Evolutionary conservation across 345 rosid genomes (phyloP), one percentile per base, ranked within the genome.

Genomic region (Cardiospermum halicacabum): DNA sequence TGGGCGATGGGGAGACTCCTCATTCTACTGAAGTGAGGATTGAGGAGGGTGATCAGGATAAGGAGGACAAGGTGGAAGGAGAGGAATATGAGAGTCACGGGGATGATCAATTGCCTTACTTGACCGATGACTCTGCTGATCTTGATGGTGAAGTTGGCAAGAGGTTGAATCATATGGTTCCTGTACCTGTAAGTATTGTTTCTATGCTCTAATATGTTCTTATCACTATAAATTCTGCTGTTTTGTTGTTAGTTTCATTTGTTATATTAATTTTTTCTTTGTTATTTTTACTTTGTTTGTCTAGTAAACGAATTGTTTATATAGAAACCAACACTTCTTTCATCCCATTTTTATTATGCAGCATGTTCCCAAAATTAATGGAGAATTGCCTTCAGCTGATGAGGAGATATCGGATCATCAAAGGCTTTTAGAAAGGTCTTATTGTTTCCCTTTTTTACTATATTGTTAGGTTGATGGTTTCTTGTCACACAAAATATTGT

Each of bases 111-210:
- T 53, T 25, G 25, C 63, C 66, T 70, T 56, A 80, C 30, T 54
- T 82, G 54, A 81, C 74, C 61, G 88, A 85, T 69, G 97, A 85
- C 60, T 82, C 70, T 42, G 79, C 74, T 63, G 56, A 82, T 9
- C 76, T 82, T 74, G 90, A 87, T 79, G 78, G 81, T 56, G 97
- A 82, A 69, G 74, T 85, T 65, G 92, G 87, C 66, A 87, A 81
- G 72, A 82, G 95, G 64, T 61, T 90, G 65, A 78, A 81, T 73
- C 80, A 84, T 40, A 84, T 90, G 92, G 77, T 81, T 66, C 89
- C 92, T 63, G 58, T 87, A 74, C 84, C 87, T 62, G 92, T 90
- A 76, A 82, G 92, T 78, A 54, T 64, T 16, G 47, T 53, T 42
- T 45, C 43, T 57, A 51, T 71, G 34, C 26, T 11, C 8, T 5